A percentile compares a stretch with the other conserved stretches of the same genome.
These are phyloP conservation scores for Capsella rubella DNA, from an alignment of 441 rosid genomes.

Conservation along the genomic window DNA sequence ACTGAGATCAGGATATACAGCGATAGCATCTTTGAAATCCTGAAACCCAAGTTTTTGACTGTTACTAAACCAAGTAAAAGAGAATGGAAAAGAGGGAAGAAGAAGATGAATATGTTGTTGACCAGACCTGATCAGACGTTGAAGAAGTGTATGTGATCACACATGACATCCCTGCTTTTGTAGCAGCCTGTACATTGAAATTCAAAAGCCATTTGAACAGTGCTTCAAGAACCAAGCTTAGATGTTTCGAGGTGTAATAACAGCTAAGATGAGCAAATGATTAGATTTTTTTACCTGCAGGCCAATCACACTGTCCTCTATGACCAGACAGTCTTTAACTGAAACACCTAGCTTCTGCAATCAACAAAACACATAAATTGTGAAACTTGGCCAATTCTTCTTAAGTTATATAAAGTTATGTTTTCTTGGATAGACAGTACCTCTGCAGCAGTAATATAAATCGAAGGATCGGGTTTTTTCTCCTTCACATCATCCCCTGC, in stretches of 20 bases:
- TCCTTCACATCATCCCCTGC: slow-evolving; percentile 95
- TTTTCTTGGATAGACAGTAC: slow-evolving; percentile 41
- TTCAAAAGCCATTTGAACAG: neutral
- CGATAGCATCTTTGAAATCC: slow-evolving; percentile 88
- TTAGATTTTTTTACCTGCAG: slow-evolving; percentile 55
- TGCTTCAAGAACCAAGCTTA: slow-evolving; percentile 17
- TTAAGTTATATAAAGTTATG: neutral
- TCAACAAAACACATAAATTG: neutral
- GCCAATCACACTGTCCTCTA: slow-evolving; percentile 95
- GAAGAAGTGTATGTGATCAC: slow-evolving; percentile 82
- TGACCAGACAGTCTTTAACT: slow-evolving; percentile 77
- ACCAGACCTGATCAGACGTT: slow-evolving; percentile 82
- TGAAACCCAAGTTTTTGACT: slow-evolving; percentile 37
- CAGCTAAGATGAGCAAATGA: neutral
- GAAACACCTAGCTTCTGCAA: slow-evolving; percentile 79
- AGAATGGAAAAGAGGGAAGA: neutral
- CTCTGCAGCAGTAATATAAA: slow-evolving; percentile 81
- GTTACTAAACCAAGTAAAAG: neutral
- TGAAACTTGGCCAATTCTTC: neutral
- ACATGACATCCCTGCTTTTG: slow-evolving; percentile 87
- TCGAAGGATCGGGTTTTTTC: slow-evolving; percentile 92
- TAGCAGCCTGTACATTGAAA: slow-evolving; percentile 67
- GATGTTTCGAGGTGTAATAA: slow-evolving; percentile 1
- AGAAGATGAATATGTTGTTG: slow-evolving; percentile 15
- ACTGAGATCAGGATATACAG: slow-evolving; percentile 79